These are phyloP conservation scores for Pyrenula aspistea DNA, from an alignment of 495 filamentous ascomycete genomes.

Conservation along the genomic window DNA sequence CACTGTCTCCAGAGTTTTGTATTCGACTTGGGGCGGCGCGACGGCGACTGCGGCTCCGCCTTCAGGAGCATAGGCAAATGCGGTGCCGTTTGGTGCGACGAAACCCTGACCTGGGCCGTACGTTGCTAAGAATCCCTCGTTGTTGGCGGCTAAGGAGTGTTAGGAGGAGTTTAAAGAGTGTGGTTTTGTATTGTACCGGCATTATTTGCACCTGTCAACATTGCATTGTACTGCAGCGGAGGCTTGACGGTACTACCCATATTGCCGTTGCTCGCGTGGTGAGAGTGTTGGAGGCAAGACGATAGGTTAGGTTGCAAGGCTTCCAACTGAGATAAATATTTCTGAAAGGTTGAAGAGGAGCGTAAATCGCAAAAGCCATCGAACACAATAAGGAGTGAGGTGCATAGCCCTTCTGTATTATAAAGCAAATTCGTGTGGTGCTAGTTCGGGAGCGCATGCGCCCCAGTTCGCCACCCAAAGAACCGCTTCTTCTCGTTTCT, in stretches of 20 bases:
- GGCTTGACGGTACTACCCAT: neutral
- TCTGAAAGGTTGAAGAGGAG: neutral
- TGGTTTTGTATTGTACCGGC: neutral
- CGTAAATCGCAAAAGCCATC: neutral
- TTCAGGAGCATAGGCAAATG: neutral
- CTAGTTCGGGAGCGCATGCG: neutral
- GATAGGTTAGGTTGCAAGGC: neutral
- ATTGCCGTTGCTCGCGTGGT: neutral
- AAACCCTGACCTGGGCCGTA: neutral
- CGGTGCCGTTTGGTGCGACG: neutral
- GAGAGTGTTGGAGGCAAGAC: neutral
- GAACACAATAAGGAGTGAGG: neutral
- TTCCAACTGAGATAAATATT: neutral
- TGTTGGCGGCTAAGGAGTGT: neutral
- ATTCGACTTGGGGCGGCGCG: neutral
- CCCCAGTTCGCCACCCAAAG: no score
- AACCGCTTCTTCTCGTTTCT: neutral
- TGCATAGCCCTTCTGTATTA: neutral
- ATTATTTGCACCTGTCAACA: neutral
- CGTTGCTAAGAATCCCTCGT: neutral
- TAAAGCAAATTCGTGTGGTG: neutral
- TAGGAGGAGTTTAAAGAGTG: neutral
- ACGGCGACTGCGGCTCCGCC: neutral
- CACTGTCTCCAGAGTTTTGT: neutral
- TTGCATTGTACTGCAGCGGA: neutral